Conservation (phyloP, 176 grass and related monocot species). For the Lolium rigidum region DNA sequence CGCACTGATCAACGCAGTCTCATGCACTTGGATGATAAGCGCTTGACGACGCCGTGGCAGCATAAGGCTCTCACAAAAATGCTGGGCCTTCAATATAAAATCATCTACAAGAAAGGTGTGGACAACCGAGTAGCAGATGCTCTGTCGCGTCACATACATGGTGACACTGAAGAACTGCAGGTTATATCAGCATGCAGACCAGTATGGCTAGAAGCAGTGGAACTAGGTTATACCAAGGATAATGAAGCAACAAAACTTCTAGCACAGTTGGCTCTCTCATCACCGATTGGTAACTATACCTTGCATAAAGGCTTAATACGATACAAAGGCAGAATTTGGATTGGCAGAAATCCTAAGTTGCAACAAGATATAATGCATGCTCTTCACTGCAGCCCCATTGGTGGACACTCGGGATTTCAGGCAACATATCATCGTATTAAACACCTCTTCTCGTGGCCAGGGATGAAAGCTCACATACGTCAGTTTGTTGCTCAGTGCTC, state of each 20-base stretch:
- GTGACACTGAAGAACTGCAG: no score
- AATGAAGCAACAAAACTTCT: neutral
- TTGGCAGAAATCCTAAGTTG: accelerated
- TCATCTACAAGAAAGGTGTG: no score
- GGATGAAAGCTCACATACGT: neutral
- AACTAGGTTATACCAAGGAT: neutral
- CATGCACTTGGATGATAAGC: no score
- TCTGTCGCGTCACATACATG: no score
- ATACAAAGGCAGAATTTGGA: neutral
- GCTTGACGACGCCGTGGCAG: no score
- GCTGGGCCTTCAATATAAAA: no score
- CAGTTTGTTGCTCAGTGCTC: neutral
- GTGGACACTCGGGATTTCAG: neutral
- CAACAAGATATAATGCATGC: neutral
- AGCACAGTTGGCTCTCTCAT: neutral
- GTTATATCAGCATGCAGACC: no score
- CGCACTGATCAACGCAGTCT: no score
- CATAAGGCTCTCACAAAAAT: no score
- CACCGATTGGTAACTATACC: accelerated
- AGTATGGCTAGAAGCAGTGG: neutral
- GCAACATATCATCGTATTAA: neutral
- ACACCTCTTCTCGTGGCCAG: neutral
- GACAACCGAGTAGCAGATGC: no score
- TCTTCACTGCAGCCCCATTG: neutral
- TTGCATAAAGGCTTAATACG: neutral